Base-by-base conservation (phyloP, 345 rosid species). In the Eutrema japonicum region DNA sequence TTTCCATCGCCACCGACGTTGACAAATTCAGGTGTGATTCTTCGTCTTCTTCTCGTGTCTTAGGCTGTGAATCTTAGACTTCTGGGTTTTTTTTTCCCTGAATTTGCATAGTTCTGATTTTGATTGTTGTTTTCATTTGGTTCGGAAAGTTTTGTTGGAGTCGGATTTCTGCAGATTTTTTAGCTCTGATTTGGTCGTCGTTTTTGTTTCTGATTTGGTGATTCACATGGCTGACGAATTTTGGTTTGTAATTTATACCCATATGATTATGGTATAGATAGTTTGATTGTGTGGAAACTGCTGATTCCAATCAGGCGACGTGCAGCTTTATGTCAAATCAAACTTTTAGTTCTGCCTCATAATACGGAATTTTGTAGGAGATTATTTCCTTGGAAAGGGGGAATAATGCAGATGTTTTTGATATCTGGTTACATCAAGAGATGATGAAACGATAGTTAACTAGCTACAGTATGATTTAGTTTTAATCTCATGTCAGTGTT, bases 11-110 rank as follows among this genome's bases (percentile, higher is more conserved):
- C 70, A 37, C 32, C 32, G 8, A 32, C n/a, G 1, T 68, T 43
- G 27, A 45, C 58, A 14, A 47, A 9, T 62, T 70, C 66, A 76
- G 79, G 79, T 76, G 4, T 46, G 64, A 65, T 56, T 64, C 35
- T 55, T 27, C 38, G 0, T 40, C 53, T 63, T 14, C 30, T 45
- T 18, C 37, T 14, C 61, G 41, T 36, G 22, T 16, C 12, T 32
- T 56, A n/a, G 29, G 13, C 36, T 37, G 2, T 54, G 8, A 57
- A 36, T 57, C 63, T 66, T 47, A 2, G 10, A 27, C 37, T 35
- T n/a, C 16, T 22, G 4, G 29, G 29, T 6, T 49, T 13, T 37
- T 14, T 5, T 10, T 5, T 22, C 1, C 1, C 3, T 12, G 16
- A 4, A 13, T 43, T 69, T 61, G 2, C 14, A 1, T 18, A 2